Base-by-base conservation (phyloP, 179 eudicot genomes). In the Nepenthes alata region DNA sequence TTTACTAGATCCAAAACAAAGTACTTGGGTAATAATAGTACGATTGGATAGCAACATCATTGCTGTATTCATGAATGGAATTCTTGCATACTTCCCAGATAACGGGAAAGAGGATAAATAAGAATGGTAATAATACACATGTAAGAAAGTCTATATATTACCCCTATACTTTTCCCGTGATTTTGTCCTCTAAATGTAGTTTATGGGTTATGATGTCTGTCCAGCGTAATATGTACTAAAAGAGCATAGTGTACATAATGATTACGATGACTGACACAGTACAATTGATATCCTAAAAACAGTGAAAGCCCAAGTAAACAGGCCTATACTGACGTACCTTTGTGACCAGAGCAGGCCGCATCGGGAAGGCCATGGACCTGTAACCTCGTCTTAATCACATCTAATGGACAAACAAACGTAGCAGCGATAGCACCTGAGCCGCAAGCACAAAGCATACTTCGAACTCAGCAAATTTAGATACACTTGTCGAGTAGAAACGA, bases 311-410 rank as follows among this genome's bases (percentile, higher is more conserved):
- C 45, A 16, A 59, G 53, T 10, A 10, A 25, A 38, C 49, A 58
- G 37, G 34, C 44, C 10, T 25, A 41, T 16, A 51, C 12, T 61
- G 36, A 67, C 65, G 64, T 65, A 90, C 95, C 96, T 80, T 70
- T 79, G 5, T 54, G 72, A 57, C 82, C 66, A 64, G 95, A 72
- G 62, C 73, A 64, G 53, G 77, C 58, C 52, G 67, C 58, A n/a
- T 72, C 54, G 35, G 87, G 89, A 47, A 79, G 54, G 55, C 97
- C 95, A 80, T 82, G 77, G 47, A 88, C 97, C 69, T 91, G 97
- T 61, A 91, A 75, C 59, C 97, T 82, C 35, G 97, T 91, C 80
- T 91, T 91, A 37, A 91, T 82, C 36, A 91, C 96, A 75, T 91
- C 97, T 64, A 91, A 78, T 5, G 97, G 97, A 66, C 96, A 88